Base-by-base conservation (phyloP, 1,284 basidiomycete species). In the Tylopilus sp. region DNA sequence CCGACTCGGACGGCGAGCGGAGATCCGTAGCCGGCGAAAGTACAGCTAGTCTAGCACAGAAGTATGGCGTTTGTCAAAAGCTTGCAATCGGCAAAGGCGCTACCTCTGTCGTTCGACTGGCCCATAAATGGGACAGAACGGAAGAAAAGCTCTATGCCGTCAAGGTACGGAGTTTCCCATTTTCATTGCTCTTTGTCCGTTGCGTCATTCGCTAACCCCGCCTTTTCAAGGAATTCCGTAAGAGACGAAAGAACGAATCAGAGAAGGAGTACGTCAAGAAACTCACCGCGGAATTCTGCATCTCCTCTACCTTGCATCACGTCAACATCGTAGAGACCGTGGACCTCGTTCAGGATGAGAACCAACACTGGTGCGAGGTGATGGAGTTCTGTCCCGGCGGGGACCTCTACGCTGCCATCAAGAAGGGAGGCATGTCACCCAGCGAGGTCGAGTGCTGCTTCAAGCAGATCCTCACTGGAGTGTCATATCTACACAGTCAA, bases 221-320 rank as follows among this genome's bases (percentile, higher is more conserved):
- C 34, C 29, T 37, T 45, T 46, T 40, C 23, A 50, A 94, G 86
- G 96, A 99, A 74, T 98, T 99, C 79, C 87, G 96, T 51, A 97
- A 97, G 70, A 84, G 96, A 57, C 82, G 95, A 64, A 97, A 96
- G 80, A 97, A 97, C 69, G 96, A 99, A 74, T 87, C 94, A 2
- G 95, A 99, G 71, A 97, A 97, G 72, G 97, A 99, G 73, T 99
- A 99, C 65, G 88, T 99, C 74, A 99, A 99, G 82, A 99, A 99
- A 72, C 87, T 99, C 61, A 99, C 96, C 2, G 94, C 96, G 19
- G 96, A 99, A 69, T 99, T 99, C 71, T 99, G 96, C 72, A 99
- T 99, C 56, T 96, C 93, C 29, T 98, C 95, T 29, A 98, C 97
- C 1, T 74, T 99, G 37, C 95, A 98, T 67, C 96, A 98, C 66